These are phyloP conservation scores for Breviolum minutum DNA, from an alignment of 73 alveolate species.

Conservation along the genomic window DNA sequence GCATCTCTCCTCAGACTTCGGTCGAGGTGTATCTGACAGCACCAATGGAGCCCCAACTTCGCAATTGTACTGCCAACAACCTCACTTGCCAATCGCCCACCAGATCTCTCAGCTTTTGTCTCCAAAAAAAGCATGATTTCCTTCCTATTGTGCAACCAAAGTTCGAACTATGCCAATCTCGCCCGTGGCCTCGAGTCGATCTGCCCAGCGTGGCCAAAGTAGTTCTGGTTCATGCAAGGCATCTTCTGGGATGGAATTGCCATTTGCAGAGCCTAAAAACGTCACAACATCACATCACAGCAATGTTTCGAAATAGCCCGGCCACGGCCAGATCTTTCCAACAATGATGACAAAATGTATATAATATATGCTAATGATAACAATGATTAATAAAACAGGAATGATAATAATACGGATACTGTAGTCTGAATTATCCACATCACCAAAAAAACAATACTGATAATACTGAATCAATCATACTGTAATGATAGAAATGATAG, in stretches of 20 bases:
- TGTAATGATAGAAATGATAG: no score
- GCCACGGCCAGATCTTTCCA: not conserved
- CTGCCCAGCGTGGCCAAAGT: conserved; percentile 94
- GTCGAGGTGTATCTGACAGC: conserved; percentile 79
- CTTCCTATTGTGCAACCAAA: not conserved
- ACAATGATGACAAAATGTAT: not conserved
- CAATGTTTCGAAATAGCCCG: no score
- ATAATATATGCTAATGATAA: no score
- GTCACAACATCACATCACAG: not conserved
- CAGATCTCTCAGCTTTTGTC: not conserved
- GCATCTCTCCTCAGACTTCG: conserved; percentile 27
- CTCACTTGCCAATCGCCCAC: not conserved
- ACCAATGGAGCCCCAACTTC: conserved; percentile 62
- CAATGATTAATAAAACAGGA: no score
- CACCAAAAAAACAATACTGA: no score
- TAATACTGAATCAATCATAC: no score
- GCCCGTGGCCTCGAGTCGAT: conserved; percentile 78
- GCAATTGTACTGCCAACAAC: conserved; percentile 84
- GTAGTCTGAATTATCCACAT: no score
- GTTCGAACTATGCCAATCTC: conserved; percentile 65
- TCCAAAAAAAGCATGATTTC: not conserved
- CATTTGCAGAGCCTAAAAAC: conserved; percentile 17
- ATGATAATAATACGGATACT: no score
- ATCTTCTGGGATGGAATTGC: conserved; percentile 45
- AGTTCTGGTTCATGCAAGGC: conserved; percentile 45